Conservation (phyloP, 805 yeast species). For the Kuraishia piskuri region DNA sequence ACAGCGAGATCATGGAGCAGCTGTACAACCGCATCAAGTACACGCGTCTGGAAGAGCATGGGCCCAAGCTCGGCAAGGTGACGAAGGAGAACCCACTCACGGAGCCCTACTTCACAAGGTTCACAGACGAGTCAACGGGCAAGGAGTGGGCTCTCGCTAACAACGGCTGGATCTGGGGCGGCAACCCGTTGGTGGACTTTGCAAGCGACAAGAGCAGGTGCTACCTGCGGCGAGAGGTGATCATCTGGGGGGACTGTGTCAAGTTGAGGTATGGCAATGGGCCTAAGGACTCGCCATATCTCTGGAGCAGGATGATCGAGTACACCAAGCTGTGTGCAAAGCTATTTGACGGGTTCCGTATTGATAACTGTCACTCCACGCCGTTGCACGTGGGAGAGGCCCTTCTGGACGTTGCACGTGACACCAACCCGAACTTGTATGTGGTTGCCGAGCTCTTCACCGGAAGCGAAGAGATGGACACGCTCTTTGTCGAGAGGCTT, state of each 20-base stretch:
- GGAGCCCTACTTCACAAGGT: conserved; percentile 83
- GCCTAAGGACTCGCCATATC: conserved; percentile 76
- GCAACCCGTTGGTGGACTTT: conserved; percentile 87
- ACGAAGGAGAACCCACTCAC: conserved; percentile 52
- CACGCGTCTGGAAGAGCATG: conserved; percentile 68
- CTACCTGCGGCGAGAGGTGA: conserved; percentile 84
- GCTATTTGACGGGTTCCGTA: conserved; percentile 78
- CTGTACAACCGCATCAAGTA: conserved; percentile 70
- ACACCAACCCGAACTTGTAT: conserved; percentile 74
- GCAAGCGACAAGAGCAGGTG: conserved; percentile 76
- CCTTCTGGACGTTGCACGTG: conserved; percentile 80
- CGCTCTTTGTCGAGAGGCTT: conserved; percentile 79
- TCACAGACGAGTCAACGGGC: conserved; percentile 41
- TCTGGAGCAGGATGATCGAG: conserved; percentile 83
- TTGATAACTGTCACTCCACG: conserved; percentile 94
- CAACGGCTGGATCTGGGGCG: conserved; percentile 99
- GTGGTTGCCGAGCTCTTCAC: conserved; percentile 92
- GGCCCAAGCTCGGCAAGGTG: conserved; percentile 72
- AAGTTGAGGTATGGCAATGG: conserved; percentile 76
- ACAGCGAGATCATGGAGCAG: conserved; percentile 55
- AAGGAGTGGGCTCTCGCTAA: conserved; percentile 71
- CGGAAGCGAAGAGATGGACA: conserved; percentile 88
- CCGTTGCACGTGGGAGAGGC: conserved; percentile 92
- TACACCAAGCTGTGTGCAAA: conserved; percentile 68
- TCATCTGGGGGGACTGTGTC: conserved; percentile 97